Evolutionary conservation across 2,329 filamentous ascomycete species (phyloP).

Genomic region (Stachybotrys chartarum): DNA sequence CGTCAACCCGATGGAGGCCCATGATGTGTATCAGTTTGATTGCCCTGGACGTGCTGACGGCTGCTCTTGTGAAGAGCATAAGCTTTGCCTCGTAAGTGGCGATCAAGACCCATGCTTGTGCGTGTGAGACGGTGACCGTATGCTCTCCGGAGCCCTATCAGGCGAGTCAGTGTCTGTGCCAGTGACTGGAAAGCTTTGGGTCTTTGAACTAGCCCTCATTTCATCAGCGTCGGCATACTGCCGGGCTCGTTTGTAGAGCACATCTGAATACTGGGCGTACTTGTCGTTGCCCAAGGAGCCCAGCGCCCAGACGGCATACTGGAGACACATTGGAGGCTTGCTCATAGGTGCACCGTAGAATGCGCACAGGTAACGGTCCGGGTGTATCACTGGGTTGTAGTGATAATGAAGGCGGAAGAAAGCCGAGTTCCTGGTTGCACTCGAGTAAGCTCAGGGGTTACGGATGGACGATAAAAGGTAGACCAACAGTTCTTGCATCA

Average conservation of each 20-base stretch:
- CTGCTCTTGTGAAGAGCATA: constrained; percentile 79
- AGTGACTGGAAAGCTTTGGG: background rate
- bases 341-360: constrained; percentile 66
- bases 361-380: constrained; percentile 64
- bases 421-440: constrained; percentile 49
- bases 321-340: constrained; percentile 73
- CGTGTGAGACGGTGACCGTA: constrained; percentile 72
- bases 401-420: constrained; percentile 73
- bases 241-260: constrained; percentile 75
- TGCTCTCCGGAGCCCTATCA: constrained; percentile 63
- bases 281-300: constrained; percentile 66
- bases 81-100: constrained; percentile 74
- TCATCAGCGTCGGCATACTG: constrained; percentile 82
- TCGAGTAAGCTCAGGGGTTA: background rate
- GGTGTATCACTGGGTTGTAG: constrained; percentile 71
- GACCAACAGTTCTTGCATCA: constrained; percentile 74
- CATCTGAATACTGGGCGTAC: constrained; percentile 62
- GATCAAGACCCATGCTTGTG: constrained; percentile 72
- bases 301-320: constrained; percentile 84
- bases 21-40: constrained; percentile 74
- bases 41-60: constrained; percentile 69
- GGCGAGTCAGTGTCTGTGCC: background rate
- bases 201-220: constrained; percentile 51
- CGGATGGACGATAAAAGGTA: background rate
- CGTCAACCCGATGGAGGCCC: constrained; percentile 74